Evolutionary conservation across 768 basidiomycete species (phyloP), one percentile per base, ranked within the genome.

Genomic region (Tricholoma terreum): DNA sequence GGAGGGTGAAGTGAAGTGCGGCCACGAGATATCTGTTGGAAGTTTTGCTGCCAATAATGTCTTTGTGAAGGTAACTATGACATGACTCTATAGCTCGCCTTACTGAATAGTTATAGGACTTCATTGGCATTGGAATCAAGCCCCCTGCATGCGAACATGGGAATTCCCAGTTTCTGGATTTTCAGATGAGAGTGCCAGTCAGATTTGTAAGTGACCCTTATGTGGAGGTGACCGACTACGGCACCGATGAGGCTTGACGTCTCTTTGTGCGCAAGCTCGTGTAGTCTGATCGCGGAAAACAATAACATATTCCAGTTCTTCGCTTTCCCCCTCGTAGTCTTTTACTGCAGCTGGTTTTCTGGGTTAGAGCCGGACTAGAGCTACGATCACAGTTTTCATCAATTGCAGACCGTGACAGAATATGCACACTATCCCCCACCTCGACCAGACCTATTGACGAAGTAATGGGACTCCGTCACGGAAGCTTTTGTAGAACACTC

Each of bases 1-100:
- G 80, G 83, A 82, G 58, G 87, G 86, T 15, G 77, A 81, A 54
- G 59, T 86, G 14, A 64, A 63, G 24, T 70, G 74, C 45, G 61
- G 68, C 11, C 63, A 72, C 14, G 71, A 77, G 36, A 67, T 79
- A 38, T 67, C 64, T 1, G 71, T 73, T 45, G 79, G 80, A 19
- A 71, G 80, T 8, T 87, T 87, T 69, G 62, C 55, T 30, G 74
- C 78, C 1, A 75, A 67, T 15, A 73, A 75, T 40, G 68, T 85
- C 3, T 61, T 69, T 9, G 73, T 80, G 46, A 77, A 77, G 67
- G 80, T 78, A 30, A 48, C 6, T n/a, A n/a, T n/a, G n/a, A 4
- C 7, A 6, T 27, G 12, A 42, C n/a, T n/a, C n/a, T n/a, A n/a
- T n/a, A n/a, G n/a, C n/a, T 43, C 2, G 21, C 51, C 33, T 54